A percentile compares a stretch with the other conserved stretches of the same genome.
Conservation (phyloP, 805 yeast genomes). For the Starmera amethionina region DNA sequence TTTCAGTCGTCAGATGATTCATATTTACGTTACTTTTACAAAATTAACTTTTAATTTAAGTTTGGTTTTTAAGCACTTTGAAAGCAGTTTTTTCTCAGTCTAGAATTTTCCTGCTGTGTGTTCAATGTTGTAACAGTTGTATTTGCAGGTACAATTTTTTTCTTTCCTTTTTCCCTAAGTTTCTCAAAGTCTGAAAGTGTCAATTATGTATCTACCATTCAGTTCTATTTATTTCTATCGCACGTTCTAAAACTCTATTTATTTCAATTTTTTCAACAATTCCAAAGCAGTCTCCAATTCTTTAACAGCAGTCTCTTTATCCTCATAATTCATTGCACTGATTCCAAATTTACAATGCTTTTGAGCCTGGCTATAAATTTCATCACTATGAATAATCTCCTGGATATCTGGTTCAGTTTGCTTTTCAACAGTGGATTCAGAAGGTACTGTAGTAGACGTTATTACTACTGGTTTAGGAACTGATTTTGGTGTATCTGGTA, state of each 20-base stretch:
- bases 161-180: too few relatives aligned
- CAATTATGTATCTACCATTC: too few relatives aligned
- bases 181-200: too few relatives aligned
- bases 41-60: too few relatives aligned
- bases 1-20: too few relatives aligned
- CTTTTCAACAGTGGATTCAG: neutral
- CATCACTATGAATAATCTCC: conserved; percentile 45
- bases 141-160: too few relatives aligned
- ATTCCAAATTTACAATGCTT: conserved; percentile 67
- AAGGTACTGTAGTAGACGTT: neutral
- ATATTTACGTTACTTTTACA: too few relatives aligned
- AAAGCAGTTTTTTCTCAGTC: too few relatives aligned
- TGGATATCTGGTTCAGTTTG: conserved; percentile 21
- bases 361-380: conserved; percentile 49
- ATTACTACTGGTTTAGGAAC: neutral
- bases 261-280: conserved; percentile 17
- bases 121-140: too few relatives aligned
- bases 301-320: conserved; percentile 53
- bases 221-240: too few relatives aligned
- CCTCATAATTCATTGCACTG: conserved; percentile 74
- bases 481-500: conserved; percentile 7
- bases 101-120: too few relatives aligned
- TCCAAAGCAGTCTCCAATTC: conserved; percentile 49
- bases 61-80: too few relatives aligned
- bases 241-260: neutral